Percentiles rank a stretch among this genome's conserved stretches.
Conservation (phyloP, 1,284 basidiomycete genomes). For the Naganishia sp. region DNA sequence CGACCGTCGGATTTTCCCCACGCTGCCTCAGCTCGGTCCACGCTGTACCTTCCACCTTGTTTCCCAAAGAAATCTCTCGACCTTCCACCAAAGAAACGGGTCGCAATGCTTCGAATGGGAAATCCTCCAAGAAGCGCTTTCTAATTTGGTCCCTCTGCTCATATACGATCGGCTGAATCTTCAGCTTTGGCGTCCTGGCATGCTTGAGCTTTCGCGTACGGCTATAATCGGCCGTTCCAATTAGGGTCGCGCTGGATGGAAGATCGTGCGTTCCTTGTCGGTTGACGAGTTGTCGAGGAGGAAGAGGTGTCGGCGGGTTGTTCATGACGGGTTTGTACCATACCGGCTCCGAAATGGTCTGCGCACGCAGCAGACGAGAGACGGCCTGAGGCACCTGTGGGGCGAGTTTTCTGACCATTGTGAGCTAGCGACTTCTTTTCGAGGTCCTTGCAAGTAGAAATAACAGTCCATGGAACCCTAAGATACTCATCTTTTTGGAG, state of each 20-base stretch:
- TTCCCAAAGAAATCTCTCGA: constrained; percentile 55
- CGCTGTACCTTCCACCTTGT: constrained; percentile 61
- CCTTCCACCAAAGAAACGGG: constrained; percentile 75
- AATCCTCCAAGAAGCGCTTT: constrained; percentile 89
- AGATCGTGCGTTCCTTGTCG: constrained; percentile 57
- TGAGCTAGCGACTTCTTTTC: constrained; percentile 2
- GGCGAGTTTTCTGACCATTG: constrained; percentile 82
- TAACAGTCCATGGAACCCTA: too few relatives aligned
- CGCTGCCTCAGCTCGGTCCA: constrained; percentile 80
- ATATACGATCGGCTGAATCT: constrained; percentile 62
- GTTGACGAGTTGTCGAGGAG: constrained; percentile 66
- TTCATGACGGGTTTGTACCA: constrained; percentile 86
- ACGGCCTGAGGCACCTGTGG: constrained; percentile 86
- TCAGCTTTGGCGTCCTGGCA: constrained; percentile 35
- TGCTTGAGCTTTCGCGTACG: constrained; percentile 36
- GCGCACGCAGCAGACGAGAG: constrained; percentile 73
- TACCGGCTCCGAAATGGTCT: constrained; percentile 71
- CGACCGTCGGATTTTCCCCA: constrained; percentile 76
- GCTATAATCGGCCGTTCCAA: constrained; percentile 6
- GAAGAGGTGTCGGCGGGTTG: constrained; percentile 82
- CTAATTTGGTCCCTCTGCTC: constrained; percentile 77
- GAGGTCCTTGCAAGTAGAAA: too few relatives aligned
- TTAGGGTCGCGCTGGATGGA: constrained; percentile 38
- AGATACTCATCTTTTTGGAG: too few relatives aligned
- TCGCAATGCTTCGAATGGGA: constrained; percentile 92